Conservation (phyloP, 176 grass and related monocot species). For the Bothriochloa decipiens region DNA sequence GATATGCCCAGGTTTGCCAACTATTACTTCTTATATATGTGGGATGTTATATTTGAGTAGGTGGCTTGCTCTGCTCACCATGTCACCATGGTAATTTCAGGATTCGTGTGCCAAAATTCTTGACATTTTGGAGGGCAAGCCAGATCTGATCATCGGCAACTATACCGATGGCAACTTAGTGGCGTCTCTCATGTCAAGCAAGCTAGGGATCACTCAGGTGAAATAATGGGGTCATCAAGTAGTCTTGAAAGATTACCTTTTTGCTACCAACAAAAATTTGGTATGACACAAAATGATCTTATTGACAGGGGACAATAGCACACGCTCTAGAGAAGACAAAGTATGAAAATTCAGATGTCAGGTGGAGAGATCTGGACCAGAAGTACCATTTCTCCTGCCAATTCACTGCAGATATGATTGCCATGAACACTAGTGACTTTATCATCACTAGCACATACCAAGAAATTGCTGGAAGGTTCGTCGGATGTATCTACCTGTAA, state of each 20-base stretch:
- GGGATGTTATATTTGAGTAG: not conserved
- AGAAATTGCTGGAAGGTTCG: conserved; percentile 92
- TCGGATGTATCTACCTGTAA: not conserved
- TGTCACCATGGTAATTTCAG: conserved; percentile 42
- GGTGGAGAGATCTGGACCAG: conserved; percentile 85
- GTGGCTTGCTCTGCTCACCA: not conserved
- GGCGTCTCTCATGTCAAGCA: conserved; percentile 82
- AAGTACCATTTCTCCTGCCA: conserved; percentile 99
- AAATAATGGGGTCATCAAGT: not conserved
- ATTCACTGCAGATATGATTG: conserved; percentile 96
- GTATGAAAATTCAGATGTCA: conserved; percentile 88
- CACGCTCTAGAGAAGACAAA: conserved; percentile 99
- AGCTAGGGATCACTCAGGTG: conserved; percentile 93
- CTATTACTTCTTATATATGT: not conserved
- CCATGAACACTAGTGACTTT: conserved; percentile 93
- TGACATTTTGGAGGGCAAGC: conserved; percentile 88
- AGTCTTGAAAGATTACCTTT: not conserved
- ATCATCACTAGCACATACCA: conserved; percentile 98
- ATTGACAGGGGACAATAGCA: conserved; percentile 78
- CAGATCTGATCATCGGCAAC: conserved; percentile 95
- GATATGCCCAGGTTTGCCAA: conserved; percentile 80
- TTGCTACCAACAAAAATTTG: not conserved
- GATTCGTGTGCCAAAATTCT: conserved; percentile 75
- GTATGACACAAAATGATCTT: conserved; percentile 25
- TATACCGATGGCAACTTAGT: conserved; percentile 95